Conservation (phyloP, 306 rosid species). For the Sindora glabra region DNA sequence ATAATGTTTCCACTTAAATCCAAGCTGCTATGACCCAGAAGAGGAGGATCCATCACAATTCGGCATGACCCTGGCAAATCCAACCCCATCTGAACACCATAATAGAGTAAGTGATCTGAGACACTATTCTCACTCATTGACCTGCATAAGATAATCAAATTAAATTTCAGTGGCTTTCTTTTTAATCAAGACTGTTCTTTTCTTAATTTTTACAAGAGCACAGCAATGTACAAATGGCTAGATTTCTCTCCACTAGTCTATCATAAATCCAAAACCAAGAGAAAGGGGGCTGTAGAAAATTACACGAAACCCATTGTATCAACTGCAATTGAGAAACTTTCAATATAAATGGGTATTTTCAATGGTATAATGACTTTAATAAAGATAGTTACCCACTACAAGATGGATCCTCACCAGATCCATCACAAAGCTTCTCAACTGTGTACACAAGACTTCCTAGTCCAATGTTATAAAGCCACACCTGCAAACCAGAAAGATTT, state of each 20-base stretch:
- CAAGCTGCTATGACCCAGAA: conserved; percentile 16
- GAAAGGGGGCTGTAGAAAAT: neutral
- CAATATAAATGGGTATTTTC: neutral
- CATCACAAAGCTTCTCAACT: conserved; percentile 78
- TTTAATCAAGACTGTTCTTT: neutral
- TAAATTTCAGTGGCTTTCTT: conserved; percentile 21
- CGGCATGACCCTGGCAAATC: conserved; percentile 50
- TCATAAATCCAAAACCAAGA: neutral
- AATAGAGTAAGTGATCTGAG: conserved; percentile 66
- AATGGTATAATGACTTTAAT: conserved; percentile 1
- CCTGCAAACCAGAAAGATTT: conserved; percentile 42
- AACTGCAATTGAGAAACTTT: neutral
- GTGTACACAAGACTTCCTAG: conserved; percentile 62
- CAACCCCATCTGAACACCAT: conserved; percentile 47
- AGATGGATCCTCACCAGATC: conserved; percentile 82
- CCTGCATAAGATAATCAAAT: conserved; percentile 46
- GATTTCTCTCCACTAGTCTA: neutral
- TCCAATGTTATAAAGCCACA: conserved; percentile 80
- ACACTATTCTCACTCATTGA: conserved; percentile 82
- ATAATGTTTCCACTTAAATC: conserved; percentile 59
- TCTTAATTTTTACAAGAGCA: neutral
- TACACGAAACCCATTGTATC: neutral
- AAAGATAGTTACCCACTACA: conserved; percentile 72
- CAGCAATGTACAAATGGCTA: neutral
- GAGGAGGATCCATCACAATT: conserved; percentile 55